Evolutionary conservation across 2,329 filamentous ascomycete species (phyloP).

Genomic region (Bisporella sp.): DNA sequence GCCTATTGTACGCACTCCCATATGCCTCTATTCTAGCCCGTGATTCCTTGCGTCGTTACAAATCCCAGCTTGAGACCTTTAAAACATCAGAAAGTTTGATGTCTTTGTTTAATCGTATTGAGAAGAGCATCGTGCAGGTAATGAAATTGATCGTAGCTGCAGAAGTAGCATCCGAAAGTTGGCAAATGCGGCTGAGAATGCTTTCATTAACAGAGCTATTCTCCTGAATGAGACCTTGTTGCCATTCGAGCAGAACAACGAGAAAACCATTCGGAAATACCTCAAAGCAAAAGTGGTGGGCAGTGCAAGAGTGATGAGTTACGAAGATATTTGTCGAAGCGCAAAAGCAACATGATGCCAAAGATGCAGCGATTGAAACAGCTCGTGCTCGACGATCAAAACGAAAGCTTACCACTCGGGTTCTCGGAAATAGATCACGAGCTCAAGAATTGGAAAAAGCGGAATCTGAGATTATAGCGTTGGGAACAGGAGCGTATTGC

Average conservation of each 20-base stretch:
- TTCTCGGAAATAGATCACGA: background rate
- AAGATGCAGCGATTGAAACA: background rate
- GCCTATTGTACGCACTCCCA: too few species aligned
- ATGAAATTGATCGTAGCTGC: background rate
- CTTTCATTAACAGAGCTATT: constrained; percentile 1
- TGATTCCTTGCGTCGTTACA: too few species aligned
- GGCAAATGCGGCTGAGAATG: constrained; percentile 8
- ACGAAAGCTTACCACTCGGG: background rate
- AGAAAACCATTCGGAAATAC: background rate
- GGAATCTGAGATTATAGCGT: too few species aligned
- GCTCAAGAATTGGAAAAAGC: constrained; percentile 2
- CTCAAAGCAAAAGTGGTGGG: background rate
- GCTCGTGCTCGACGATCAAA: constrained; percentile 1
- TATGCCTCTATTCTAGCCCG: too few species aligned
- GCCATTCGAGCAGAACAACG: constrained; percentile 1
- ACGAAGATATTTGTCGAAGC: constrained; percentile 8
- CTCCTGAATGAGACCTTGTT: background rate
- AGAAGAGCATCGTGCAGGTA: too few species aligned
- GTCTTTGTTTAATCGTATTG: too few species aligned
- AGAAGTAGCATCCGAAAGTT: constrained; percentile 1
- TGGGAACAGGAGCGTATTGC: too few species aligned
- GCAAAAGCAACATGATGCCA: constrained; percentile 5
- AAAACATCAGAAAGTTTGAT: too few species aligned
- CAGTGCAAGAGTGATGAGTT: constrained; percentile 2
- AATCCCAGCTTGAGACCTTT: too few species aligned